Conservation (phyloP, 2,329 filamentous ascomycete genomes). For the Aureobasidium zeae region DNA sequence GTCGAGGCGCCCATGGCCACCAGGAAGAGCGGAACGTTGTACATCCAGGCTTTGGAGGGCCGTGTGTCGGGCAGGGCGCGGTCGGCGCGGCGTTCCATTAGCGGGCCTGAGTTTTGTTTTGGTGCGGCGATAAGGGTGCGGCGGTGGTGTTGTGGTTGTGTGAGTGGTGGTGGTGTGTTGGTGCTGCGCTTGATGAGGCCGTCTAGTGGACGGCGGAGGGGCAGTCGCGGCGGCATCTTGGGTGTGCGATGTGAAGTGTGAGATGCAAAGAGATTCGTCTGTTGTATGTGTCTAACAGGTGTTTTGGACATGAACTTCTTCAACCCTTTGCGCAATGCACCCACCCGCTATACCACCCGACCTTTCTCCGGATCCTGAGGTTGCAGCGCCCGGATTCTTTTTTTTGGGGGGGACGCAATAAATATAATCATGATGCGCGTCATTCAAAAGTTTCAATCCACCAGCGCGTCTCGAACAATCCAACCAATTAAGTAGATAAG, state of each 20-base stretch:
- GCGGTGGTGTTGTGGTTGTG: too few species aligned
- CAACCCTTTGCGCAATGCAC: background rate
- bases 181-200: constrained; percentile 13
- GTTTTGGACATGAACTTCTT: background rate
- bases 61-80: constrained; percentile 42
- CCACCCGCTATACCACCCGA: constrained; percentile 1
- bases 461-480: constrained; percentile 1
- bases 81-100: constrained; percentile 45
- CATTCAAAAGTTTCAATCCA: constrained; percentile 1
- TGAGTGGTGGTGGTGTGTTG: constrained; percentile 1
- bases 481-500: background rate
- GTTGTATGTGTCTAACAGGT: background rate
- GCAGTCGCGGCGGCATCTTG: constrained; percentile 14
- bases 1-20: constrained; percentile 60
- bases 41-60: constrained; percentile 31
- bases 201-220: constrained; percentile 5
- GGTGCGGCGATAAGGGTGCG: constrained; percentile 44
- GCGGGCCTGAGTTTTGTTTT: constrained; percentile 40
- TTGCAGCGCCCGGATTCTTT: too few species aligned
- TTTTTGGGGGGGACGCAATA: too few species aligned
- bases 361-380: background rate
- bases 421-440: constrained; percentile 5
- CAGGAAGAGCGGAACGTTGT: constrained; percentile 73
- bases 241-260: too few species aligned
- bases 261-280: too few species aligned